Evolutionary conservation across 345 rosid genomes (phyloP).

Genomic region (Trapa bicornis): DNA sequence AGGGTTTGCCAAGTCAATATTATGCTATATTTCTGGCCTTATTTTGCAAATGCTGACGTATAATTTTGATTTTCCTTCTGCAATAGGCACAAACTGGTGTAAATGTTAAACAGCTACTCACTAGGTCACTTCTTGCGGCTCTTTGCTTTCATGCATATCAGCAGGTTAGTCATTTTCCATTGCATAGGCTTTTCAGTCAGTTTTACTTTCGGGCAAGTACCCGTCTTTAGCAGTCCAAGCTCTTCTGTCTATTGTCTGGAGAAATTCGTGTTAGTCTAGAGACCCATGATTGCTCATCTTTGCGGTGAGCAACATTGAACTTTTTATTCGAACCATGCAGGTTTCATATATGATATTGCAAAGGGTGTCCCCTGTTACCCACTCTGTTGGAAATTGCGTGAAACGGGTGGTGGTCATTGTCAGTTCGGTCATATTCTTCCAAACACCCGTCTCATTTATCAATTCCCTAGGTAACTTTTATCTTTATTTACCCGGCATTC

Average conservation of each 20-base stretch:
- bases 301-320: neutral
- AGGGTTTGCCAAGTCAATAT: neutral
- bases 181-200: neutral
- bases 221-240: neutral
- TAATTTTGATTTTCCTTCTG: slow-evolving; percentile 7
- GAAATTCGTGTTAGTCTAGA: neutral
- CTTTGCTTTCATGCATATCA: slow-evolving; percentile 96
- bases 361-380: slow-evolving; percentile 47
- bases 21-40: neutral
- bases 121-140: slow-evolving; percentile 67
- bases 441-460: slow-evolving; percentile 31
- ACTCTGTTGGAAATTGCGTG: slow-evolving; percentile 43
- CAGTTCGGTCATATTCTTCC: slow-evolving; percentile 40
- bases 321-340: slow-evolving; percentile 13
- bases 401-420: slow-evolving; percentile 49
- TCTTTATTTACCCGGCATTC: neutral
- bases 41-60: neutral
- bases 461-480: slow-evolving; percentile 29
- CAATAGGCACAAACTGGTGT: slow-evolving; percentile 40
- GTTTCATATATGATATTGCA: slow-evolving; percentile 43
- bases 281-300: neutral
- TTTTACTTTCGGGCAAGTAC: neutral
- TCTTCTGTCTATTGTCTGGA: neutral
- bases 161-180: slow-evolving; percentile 42
- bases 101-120: slow-evolving; percentile 50